A percentile compares a stretch with the other conserved stretches of the same genome.
phyloP scores from a whole-genome alignment of 2,329 filamentous ascomycete genomes.

The Colletotrichum zoysiae region DNA sequence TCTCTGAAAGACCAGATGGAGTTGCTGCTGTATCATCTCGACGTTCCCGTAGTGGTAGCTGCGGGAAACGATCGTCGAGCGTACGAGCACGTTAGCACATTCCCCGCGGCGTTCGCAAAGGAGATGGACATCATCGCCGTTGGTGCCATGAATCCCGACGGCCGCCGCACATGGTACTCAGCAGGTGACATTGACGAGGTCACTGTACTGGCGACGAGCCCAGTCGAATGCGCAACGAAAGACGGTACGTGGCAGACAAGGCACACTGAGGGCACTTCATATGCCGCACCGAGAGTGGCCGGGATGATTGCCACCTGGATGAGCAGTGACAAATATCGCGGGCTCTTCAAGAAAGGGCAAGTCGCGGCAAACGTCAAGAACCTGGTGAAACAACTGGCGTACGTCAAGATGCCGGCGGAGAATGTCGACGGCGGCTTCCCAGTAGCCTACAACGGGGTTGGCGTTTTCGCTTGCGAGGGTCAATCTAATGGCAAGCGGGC shows the following conservation, averaged over 20 bases:
- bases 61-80: not conserved
- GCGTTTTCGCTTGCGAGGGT: not conserved
- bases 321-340: not conserved
- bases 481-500: not conserved
- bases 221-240: not conserved
- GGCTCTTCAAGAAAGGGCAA: not conserved
- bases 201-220: not conserved
- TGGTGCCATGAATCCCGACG: not conserved
- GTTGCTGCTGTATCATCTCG: not conserved
- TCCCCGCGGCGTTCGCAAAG: not conserved
- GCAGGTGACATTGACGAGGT: not conserved
- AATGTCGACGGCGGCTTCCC: not conserved
- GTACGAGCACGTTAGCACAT: not conserved
- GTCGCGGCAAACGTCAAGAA: not conserved
- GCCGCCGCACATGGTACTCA: not conserved
- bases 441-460: not conserved
- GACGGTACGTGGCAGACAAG: not conserved
- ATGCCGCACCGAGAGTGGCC: not conserved
- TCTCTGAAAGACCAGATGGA: not conserved
- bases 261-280: not conserved
- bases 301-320: not conserved
- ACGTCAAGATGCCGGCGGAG: not conserved
- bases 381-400: not conserved
- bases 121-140: not conserved
- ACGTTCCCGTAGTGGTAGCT: not conserved